Evolutionary conservation across 768 basidiomycete species (phyloP), one percentile per base, ranked within the genome.

Genomic region (Russula olivacea): DNA sequence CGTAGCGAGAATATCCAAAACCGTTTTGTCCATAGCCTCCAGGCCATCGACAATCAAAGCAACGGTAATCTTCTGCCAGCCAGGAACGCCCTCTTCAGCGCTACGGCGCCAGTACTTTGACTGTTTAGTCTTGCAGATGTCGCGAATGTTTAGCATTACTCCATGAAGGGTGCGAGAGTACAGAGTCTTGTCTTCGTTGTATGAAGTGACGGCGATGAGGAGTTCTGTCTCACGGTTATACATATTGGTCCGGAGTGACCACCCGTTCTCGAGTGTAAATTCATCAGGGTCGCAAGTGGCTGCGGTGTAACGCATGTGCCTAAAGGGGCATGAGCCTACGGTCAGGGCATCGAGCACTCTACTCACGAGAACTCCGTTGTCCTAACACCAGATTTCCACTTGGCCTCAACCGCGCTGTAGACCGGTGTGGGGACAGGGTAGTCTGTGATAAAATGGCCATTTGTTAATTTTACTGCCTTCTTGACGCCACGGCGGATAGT

Each of bases 131-230:
- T 89, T 93, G 83, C 93, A 95, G 68, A 98, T 98, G 69, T 98
- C 90, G 67, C 95, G 89, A 65, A 98, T 96, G 75, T 99, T 98
- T 66, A 96, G 75, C 95, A 98, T 98, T 70, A 98, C 88, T 66
- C 91, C 91, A 71, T 98, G 96, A 45, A 98, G 79, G 0, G 96
- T 98, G 67, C 89, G 87, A 30, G 91, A 84, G 71, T 93, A 91
- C n/a, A 93, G 82, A 7, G 85, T 87, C 78, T 93, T 93, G 81
- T 93, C 91, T 74, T 94, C 92, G 66, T 93, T 93, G 77, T 93
- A 93, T 4, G 88, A 91, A 7, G 93, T 97, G 66, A 98, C 91
- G 11, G 93, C 95, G 69, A 98, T 96, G 28, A 98, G 82, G 8
- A 98, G 74, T 67, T 98, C 96, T 1, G 96, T 98, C 66, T 90